Evolutionary conservation across 202 grass and related monocot genomes (phyloP).

Genomic region (Carex sylvatica): DNA sequence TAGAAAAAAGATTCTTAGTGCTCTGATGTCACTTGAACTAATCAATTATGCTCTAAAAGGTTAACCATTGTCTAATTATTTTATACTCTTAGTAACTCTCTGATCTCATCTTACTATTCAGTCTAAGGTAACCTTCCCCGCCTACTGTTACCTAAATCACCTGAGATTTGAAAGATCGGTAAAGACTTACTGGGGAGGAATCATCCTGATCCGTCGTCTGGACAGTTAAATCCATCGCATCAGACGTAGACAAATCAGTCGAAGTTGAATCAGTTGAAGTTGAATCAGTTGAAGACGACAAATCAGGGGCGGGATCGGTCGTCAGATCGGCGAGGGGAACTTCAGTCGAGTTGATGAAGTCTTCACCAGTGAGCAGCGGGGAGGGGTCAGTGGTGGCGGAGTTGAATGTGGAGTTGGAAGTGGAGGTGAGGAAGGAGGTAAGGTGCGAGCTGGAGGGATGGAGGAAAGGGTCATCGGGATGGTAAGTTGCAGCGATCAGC

Average conservation of each 20-base stretch:
- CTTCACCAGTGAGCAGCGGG: conserved; percentile 67
- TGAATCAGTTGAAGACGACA: conserved; percentile 51
- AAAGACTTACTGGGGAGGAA: conserved; percentile 36
- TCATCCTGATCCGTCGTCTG: conserved; percentile 21
- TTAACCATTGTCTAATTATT: neutral
- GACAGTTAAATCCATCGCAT: neutral
- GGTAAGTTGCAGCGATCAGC: conserved; percentile 74
- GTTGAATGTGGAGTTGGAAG: conserved; percentile 86
- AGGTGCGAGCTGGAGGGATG: conserved; percentile 68
- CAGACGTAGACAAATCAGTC: conserved; percentile 22
- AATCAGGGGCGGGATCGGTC: conserved; percentile 25
- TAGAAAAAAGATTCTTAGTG: neutral
- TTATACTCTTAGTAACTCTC: neutral
- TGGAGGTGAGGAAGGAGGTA: conserved; percentile 86
- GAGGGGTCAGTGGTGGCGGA: conserved; percentile 57
- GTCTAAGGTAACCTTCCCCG: neutral
- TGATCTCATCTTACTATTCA: neutral
- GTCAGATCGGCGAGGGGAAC: conserved; percentile 11
- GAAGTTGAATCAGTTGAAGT: conserved; percentile 57
- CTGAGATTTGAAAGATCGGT: neutral
- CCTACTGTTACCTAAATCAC: neutral
- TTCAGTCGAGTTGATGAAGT: conserved; percentile 51
- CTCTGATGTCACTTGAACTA: neutral
- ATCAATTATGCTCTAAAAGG: neutral
- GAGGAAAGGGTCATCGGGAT: conserved; percentile 85